Percentiles rank a stretch among this genome's conserved stretches.
phyloP scores from a whole-genome alignment of 768 basidiomycete species.

The Boletus sp. region DNA sequence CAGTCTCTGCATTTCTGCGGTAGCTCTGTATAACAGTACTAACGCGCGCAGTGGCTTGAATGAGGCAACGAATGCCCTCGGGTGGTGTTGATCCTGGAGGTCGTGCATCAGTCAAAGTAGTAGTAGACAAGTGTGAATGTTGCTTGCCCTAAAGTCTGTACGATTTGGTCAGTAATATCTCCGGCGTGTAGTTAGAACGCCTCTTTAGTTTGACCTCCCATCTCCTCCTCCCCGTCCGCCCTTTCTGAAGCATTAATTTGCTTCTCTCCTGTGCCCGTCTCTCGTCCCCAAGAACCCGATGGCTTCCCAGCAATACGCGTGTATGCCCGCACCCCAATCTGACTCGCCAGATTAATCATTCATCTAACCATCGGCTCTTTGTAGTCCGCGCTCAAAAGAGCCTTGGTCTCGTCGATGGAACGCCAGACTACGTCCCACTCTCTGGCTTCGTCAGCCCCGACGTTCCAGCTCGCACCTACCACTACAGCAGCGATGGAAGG shows the following conservation, averaged over 20 bases:
- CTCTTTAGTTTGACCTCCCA: conserved; percentile 24
- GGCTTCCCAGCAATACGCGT: conserved; percentile 84
- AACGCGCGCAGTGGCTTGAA: no score
- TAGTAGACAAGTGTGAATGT: no score
- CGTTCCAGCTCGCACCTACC: conserved; percentile 67
- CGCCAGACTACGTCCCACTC: conserved; percentile 68
- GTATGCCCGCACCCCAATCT: conserved; percentile 44
- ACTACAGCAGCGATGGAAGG: conserved; percentile 84
- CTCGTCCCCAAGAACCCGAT: conserved; percentile 41
- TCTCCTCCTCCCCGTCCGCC: conserved; percentile 15
- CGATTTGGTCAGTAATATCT: neutral
- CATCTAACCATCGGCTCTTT: conserved; percentile 16
- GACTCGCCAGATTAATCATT: conserved; percentile 4
- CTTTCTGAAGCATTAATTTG: conserved; percentile 78
- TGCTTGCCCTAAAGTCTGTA: conserved; percentile 14
- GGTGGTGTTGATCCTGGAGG: no score
- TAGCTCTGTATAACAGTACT: no score
- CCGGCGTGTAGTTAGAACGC: neutral
- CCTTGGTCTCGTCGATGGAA: conserved; percentile 79
- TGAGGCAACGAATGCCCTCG: no score
- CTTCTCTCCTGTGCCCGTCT: conserved; percentile 47
- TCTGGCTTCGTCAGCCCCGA: conserved; percentile 65
- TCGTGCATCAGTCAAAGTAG: no score
- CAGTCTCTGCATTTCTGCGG: no score
- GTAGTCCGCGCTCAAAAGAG: conserved; percentile 93